phyloP scores from a whole-genome alignment of 176 grass and related monocot species.

The Guadua angustifolia region DNA sequence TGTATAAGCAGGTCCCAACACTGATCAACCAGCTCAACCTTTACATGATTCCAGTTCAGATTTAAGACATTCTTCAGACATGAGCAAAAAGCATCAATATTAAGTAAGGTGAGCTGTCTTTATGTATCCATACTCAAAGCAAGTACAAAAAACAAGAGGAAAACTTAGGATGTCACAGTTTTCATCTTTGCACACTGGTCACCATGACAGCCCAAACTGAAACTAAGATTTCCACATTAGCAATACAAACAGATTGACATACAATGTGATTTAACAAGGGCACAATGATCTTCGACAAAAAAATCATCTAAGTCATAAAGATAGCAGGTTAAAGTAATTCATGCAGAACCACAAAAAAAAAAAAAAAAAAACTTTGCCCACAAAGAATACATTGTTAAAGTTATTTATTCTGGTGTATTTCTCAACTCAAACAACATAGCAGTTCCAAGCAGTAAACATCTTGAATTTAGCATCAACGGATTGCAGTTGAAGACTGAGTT shows the following conservation, averaged over 20 bases:
- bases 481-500: slow-evolving; percentile 7
- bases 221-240: slow-evolving; percentile 23
- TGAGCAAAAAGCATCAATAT: slow-evolving; percentile 18
- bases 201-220: background rate
- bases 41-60: slow-evolving; percentile 21
- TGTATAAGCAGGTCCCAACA: background rate
- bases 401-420: background rate
- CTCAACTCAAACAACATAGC: background rate
- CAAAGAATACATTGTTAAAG: slow-evolving; percentile 6
- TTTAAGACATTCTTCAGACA: slow-evolving; percentile 24
- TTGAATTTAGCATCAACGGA: slow-evolving; percentile 38
- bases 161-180: background rate
- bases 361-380: background rate
- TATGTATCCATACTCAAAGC: slow-evolving; percentile 15
- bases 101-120: slow-evolving; percentile 5
- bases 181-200: slow-evolving; percentile 17
- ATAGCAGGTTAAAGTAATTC: slow-evolving; percentile 22
- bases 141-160: background rate
- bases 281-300: background rate
- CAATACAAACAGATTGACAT: slow-evolving; percentile 21
- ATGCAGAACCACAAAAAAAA: slow-evolving; percentile 2
- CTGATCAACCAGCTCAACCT: background rate
- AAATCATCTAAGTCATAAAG: background rate
- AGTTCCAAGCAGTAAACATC: slow-evolving; percentile 30
- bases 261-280: slow-evolving; percentile 24